These are phyloP conservation scores for Leccinum barrowsii DNA, from an alignment of 768 basidiomycete species.

Conservation along the genomic window DNA sequence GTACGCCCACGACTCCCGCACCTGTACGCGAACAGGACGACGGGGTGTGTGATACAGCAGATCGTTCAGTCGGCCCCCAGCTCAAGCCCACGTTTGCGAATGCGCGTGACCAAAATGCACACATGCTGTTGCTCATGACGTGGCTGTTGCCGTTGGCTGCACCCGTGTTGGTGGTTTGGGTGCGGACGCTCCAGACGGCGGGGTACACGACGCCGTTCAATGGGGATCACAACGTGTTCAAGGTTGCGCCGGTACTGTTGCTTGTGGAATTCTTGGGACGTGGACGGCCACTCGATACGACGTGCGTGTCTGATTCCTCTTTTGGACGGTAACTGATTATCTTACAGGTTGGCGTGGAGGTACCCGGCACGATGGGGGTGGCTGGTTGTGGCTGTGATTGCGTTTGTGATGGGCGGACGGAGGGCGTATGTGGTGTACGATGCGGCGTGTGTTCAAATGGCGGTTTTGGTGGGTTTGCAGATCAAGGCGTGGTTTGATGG, in stretches of 20 bases:
- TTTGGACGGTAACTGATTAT: neutral
- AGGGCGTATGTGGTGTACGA: constrained; percentile 66
- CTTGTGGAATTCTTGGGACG: constrained; percentile 61
- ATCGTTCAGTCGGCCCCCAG: neutral
- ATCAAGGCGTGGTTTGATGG: constrained; percentile 4
- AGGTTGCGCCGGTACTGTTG: constrained; percentile 60
- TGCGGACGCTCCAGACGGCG: constrained; percentile 76
- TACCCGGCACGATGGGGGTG: constrained; percentile 50
- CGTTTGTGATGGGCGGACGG: constrained; percentile 68
- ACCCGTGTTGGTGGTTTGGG: constrained; percentile 85
- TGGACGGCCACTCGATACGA: constrained; percentile 41
- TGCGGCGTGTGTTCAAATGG: constrained; percentile 41
- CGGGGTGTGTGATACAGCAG: neutral
- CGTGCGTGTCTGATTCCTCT: constrained; percentile 29
- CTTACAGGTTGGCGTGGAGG: constrained; percentile 9
- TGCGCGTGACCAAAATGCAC: constrained; percentile 50
- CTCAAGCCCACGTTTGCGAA: constrained; percentile 10
- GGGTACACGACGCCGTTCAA: constrained; percentile 77
- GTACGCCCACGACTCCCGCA: constrained; percentile 25
- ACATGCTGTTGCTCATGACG: constrained; percentile 72
- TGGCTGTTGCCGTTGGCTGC: constrained; percentile 76
- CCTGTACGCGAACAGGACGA: constrained; percentile 12
- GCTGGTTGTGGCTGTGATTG: constrained; percentile 43
- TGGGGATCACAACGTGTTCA: constrained; percentile 72
- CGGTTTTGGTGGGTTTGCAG: constrained; percentile 10